Conservation (phyloP, 805 yeast species). For the Starmera caribaea region DNA sequence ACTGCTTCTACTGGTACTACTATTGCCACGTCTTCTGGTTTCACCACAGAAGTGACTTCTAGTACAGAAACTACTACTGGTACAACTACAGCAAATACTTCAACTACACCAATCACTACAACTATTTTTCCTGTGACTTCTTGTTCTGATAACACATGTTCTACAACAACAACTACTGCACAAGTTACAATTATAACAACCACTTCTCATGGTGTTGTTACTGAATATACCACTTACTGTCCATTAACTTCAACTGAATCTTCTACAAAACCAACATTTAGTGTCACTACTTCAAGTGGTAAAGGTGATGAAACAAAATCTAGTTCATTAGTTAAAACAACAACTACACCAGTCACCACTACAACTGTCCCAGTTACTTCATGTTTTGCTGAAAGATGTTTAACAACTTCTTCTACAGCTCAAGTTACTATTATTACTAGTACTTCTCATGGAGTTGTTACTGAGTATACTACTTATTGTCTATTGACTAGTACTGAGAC, state of each 20-base stretch:
- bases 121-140: not conserved
- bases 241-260: constrained; percentile 6
- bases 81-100: not conserved
- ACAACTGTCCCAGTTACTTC: constrained; percentile 26
- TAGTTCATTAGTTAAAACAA: no score
- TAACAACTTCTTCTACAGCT: constrained; percentile 5
- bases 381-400: constrained; percentile 20
- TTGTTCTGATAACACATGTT: not conserved
- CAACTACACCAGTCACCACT: constrained; percentile 8
- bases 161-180: constrained; percentile 3
- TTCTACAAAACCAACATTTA: not conserved
- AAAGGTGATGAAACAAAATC: not conserved
- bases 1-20: not conserved
- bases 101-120: not conserved
- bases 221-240: constrained; percentile 17
- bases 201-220: constrained; percentile 20
- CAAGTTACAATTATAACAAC: constrained; percentile 21
- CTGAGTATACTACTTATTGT: constrained; percentile 8
- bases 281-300: not conserved
- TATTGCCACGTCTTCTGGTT: not conserved
- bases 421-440: constrained; percentile 9
- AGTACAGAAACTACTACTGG: not conserved
- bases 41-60: no score
- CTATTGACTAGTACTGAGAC: constrained; percentile 14
- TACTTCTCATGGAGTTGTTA: constrained; percentile 6